phyloP scores from a whole-genome alignment of 2,329 filamentous ascomycete species.

The Colletotrichum theobromicola region DNA sequence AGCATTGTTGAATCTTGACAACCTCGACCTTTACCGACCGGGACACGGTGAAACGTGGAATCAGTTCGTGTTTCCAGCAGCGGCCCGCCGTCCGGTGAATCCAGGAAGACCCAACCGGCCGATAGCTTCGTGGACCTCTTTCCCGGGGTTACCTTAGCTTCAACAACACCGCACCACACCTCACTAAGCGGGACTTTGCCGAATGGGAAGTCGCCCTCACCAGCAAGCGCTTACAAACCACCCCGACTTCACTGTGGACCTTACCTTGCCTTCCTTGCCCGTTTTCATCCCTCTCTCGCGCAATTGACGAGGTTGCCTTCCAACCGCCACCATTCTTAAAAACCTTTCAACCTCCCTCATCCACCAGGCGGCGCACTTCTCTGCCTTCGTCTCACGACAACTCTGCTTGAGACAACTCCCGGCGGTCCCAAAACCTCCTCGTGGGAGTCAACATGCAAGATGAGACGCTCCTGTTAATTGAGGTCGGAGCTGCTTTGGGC shows the following conservation, averaged over 20 bases:
- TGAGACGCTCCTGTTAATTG: conserved; percentile 15
- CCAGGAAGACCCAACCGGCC: not conserved
- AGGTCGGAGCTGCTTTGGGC: conserved; percentile 33
- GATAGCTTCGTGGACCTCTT: not conserved
- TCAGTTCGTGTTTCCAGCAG: not conserved
- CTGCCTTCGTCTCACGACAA: not conserved
- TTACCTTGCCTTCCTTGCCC: no score
- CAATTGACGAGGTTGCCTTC: not conserved
- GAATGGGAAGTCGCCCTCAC: not conserved
- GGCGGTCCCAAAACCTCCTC: not conserved
- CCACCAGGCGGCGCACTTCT: not conserved
- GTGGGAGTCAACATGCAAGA: conserved; percentile 11
- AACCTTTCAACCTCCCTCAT: not conserved
- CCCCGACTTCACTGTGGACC: not conserved
- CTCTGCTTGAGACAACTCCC: not conserved
- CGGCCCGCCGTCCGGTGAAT: not conserved
- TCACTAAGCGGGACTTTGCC: not conserved
- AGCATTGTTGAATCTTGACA: not conserved
- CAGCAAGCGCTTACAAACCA: conserved; percentile 4
- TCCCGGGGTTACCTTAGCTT: not conserved
- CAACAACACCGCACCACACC: not conserved
- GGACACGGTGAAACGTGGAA: not conserved
- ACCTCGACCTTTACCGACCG: not conserved
- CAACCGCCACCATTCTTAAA: not conserved
- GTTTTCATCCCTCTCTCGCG: not conserved